Percentiles rank a stretch among this genome's conserved stretches.
phyloP scores from a whole-genome alignment of 1,139 yeast genomes.

The Pichia sp. region DNA sequence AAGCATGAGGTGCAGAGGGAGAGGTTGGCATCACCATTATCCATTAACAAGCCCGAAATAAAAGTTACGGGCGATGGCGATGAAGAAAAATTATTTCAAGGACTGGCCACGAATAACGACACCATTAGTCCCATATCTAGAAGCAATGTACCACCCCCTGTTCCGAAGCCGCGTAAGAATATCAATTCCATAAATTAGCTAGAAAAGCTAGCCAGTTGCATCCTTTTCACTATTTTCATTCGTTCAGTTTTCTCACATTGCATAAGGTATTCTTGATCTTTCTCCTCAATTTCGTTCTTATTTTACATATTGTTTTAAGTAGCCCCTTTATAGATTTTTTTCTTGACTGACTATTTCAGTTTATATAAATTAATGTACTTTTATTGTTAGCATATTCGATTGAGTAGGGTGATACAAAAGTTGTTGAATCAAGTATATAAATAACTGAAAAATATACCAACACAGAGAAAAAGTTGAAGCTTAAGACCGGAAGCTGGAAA shows the following conservation, averaged over 20 bases:
- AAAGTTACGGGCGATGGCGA: not conserved
- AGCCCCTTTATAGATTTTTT: not conserved
- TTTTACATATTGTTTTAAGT: no score
- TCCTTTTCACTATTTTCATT: not conserved
- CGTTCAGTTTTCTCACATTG: not conserved
- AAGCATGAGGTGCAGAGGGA: slow-evolving; percentile 16
- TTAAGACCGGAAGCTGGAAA: not conserved
- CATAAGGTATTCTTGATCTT: no score
- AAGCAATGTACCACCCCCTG: slow-evolving; percentile 12
- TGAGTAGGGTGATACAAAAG: not conserved
- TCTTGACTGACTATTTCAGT: not conserved
- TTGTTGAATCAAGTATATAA: not conserved
- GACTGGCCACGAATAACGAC: not conserved
- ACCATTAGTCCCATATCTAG: not conserved
- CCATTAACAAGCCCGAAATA: not conserved
- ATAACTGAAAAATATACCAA: not conserved
- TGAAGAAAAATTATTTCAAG: not conserved
- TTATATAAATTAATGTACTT: not conserved
- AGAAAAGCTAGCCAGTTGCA: not conserved
- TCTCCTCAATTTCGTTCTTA: no score
- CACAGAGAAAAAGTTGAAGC: not conserved
- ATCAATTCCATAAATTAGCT: not conserved
- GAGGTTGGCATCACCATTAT: slow-evolving; percentile 10
- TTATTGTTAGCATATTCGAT: not conserved
- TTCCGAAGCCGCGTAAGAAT: slow-evolving; percentile 19